Conservation (phyloP, 208 protist genomes). For the Crithidia fasciculata region DNA sequence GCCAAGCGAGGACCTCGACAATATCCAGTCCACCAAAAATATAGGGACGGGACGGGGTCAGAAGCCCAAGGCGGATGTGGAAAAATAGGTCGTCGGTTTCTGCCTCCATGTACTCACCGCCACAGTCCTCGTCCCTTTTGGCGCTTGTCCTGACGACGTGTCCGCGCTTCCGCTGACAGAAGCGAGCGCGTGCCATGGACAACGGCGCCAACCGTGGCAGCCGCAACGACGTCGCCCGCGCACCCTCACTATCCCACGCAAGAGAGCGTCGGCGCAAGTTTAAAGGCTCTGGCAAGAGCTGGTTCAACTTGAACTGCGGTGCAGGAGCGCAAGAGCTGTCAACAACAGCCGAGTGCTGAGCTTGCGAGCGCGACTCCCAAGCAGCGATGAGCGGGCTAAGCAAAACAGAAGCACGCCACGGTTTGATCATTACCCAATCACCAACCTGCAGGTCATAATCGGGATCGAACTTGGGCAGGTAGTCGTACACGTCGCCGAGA, state of each 20-base stretch:
- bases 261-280: slow-evolving; percentile 25
- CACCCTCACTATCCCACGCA: slow-evolving; percentile 13
- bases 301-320: slow-evolving; percentile 26
- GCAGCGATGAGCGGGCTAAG: slow-evolving; percentile 62
- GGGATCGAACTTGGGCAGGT: slow-evolving; percentile 76
- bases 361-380: slow-evolving; percentile 28
- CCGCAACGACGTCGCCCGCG: neutral
- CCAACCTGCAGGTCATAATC: slow-evolving; percentile 70
- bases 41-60: slow-evolving; percentile 73
- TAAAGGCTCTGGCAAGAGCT: slow-evolving; percentile 33
- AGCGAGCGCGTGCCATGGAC: slow-evolving; percentile 27
- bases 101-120: slow-evolving; percentile 10
- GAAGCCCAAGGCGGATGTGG: slow-evolving; percentile 67
- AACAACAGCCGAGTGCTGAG: neutral
- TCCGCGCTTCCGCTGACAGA: slow-evolving; percentile 28
- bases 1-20: slow-evolving; percentile 52
- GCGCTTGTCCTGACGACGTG: slow-evolving; percentile 20
- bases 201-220: slow-evolving; percentile 22
- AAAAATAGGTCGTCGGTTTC: slow-evolving; percentile 55
- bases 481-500: slow-evolving; percentile 49
- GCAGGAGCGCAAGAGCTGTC: neutral
- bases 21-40: slow-evolving; percentile 75
- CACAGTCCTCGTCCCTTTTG: neutral
- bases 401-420: slow-evolving; percentile 45
- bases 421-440: slow-evolving; percentile 83